Base-by-base conservation (phyloP, 176 grass and related monocot species). In the Stipa capillata region DNA sequence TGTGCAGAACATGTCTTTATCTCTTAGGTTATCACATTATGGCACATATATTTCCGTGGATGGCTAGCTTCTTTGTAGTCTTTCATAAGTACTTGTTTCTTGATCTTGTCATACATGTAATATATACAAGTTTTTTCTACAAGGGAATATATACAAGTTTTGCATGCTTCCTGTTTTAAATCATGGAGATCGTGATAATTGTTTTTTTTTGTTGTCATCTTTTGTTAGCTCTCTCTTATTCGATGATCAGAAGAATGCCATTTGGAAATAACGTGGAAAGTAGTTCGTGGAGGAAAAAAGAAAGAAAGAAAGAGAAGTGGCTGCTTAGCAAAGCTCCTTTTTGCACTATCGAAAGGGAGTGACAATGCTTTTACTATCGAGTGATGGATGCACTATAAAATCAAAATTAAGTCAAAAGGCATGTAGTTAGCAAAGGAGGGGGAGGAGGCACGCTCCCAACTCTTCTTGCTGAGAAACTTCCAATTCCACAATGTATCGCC, bases 311-410 rank as follows among this genome's bases (percentile, higher is more conserved):
- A 18, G n/a, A n/a, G n/a, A n/a, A n/a, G n/a, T 76, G 77, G 70
- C 62, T 71, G 76, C 82, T 76, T 85, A 39, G 56, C n/a, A 71
- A 89, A 85, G 82, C 21, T 89, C 62, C 77, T 85, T 85, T 76
- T 9, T 1, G 67, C 25, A 32, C 62, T 28, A 76, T 23, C 11
- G 4, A 85, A 76, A 84, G 51, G 44, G 32, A 17, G 42, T 25
- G 35, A 2, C 61, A 36, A 37, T 76, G 42, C 45, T 73, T 67
- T 84, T 61, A 44, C 72, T 87, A 77, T 80, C 24, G 41, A 75
- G 59, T 75, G 35, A 68, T 69, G 69, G 76, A 4, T 74, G 62
- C 32, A 84, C 61, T 34, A 53, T 76, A 36, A 59, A 6, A 44
- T 69, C 66, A 31, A 74, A 76, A 69, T 62, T 37, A 80, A 89